Evolutionary conservation across 352 stramenopile species (phyloP).

Genomic region (Phytophthora fragariae): DNA sequence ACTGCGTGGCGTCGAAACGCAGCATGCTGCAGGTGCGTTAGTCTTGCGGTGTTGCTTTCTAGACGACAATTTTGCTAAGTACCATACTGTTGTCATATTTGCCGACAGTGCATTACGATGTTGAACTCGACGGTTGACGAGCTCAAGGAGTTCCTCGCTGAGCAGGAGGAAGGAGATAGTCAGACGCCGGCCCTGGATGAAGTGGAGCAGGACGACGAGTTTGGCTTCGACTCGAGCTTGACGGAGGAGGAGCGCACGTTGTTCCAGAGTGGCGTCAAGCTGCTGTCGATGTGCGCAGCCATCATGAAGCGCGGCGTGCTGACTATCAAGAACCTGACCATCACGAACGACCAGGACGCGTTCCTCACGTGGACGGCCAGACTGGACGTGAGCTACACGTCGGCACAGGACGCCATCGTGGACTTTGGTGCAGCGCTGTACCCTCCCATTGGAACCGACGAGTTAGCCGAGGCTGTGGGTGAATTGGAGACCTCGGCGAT

Average conservation of each 20-base stretch:
- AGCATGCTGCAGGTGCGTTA: constrained; percentile 81
- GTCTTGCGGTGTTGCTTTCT: background rate
- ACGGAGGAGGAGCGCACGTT: constrained; percentile 71
- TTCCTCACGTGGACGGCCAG: constrained; percentile 77
- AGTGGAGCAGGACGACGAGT: constrained; percentile 78
- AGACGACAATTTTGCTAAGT: background rate
- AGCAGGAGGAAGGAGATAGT: constrained; percentile 46
- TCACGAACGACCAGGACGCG: constrained; percentile 59
- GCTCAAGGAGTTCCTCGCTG: constrained; percentile 75
- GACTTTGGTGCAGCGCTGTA: constrained; percentile 87
- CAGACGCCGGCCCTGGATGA: constrained; percentile 41
- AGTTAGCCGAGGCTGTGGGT: constrained; percentile 51
- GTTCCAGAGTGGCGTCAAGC: constrained; percentile 70
- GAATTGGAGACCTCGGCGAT: constrained; percentile 43
- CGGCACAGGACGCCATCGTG: constrained; percentile 72
- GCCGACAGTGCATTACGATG: constrained; percentile 74
- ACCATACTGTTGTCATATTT: background rate
- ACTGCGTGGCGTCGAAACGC: constrained; percentile 86
- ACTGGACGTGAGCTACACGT: constrained; percentile 72
- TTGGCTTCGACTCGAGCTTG: constrained; percentile 80
- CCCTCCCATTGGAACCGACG: constrained; percentile 73
- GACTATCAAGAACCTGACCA: constrained; percentile 78
- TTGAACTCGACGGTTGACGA: constrained; percentile 86
- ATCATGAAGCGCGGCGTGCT: constrained; percentile 87
- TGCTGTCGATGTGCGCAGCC: constrained; percentile 76